Percentiles rank a stretch among this genome's conserved stretches.
phyloP scores from a whole-genome alignment of 2,329 filamentous ascomycete genomes.

The Waltergamsia citrina region DNA sequence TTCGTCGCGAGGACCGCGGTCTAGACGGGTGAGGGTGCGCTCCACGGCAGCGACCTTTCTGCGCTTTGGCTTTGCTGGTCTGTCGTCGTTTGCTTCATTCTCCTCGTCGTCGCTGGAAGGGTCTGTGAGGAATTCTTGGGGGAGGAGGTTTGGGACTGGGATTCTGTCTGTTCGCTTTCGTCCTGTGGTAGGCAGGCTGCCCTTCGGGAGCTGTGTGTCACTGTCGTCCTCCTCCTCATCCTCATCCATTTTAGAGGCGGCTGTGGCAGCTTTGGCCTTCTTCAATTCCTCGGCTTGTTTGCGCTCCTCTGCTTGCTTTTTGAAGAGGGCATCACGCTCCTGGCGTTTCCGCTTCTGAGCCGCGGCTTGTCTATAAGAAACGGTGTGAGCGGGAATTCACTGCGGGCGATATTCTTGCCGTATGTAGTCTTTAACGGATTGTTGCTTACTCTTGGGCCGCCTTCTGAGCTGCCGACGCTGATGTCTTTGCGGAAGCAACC shows the following conservation, averaged over 20 bases:
- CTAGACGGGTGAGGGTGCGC: constrained; percentile 23
- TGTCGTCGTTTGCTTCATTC: constrained; percentile 13
- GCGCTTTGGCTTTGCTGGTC: constrained; percentile 23
- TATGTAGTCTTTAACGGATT: too few species aligned
- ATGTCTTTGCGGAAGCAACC: constrained; percentile 35
- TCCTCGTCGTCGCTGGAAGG: constrained; percentile 33
- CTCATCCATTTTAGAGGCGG: background rate
- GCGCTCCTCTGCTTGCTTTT: constrained; percentile 43
- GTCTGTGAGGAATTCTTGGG: constrained; percentile 42
- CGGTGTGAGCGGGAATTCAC: too few species aligned
- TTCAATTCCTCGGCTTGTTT: constrained; percentile 22
- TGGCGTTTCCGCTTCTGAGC: constrained; percentile 45
- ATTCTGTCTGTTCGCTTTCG: too few species aligned
- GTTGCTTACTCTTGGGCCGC: constrained; percentile 39
- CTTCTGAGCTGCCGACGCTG: constrained; percentile 35
- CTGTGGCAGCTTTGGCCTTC: constrained; percentile 10
- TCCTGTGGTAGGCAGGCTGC: background rate
- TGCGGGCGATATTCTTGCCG: too few species aligned
- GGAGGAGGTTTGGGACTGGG: constrained; percentile 39
- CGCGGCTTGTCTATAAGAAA: constrained; percentile 32
- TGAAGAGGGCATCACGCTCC: constrained; percentile 42
- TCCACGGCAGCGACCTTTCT: constrained; percentile 33
- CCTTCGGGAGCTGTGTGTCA: too few species aligned
- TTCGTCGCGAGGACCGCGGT: constrained; percentile 33
- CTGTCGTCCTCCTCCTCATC: background rate